Evolutionary conservation across 2,329 filamentous ascomycete species (phyloP), one percentile per base, ranked within the genome.

Genomic region (Cordyceps farinosa): DNA sequence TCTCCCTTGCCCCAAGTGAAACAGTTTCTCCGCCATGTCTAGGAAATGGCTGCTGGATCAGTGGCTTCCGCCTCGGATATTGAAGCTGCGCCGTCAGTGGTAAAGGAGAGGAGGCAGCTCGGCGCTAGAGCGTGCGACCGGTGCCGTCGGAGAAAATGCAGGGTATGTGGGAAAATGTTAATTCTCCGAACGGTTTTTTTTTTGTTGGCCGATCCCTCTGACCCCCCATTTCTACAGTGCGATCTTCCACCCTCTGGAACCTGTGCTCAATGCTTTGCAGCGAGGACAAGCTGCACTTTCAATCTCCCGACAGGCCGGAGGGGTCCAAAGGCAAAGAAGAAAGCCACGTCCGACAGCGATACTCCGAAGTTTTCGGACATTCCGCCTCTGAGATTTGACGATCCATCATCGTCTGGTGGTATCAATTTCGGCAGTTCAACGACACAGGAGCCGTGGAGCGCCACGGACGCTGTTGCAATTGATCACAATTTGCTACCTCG

Each of bases 81-180:
- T n/a, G 52, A 51, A n/a, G 44, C 64, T 36, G 65, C 66, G 32
- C 66, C 60, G 42, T 42, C 65, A 36, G 64, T 64, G 32, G 58
- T 61, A 0, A 64, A 64, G 51, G 57, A 64, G 29, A 66, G 67
- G 27, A 66, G 69, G 32, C 63, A 67, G 54, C 64, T 69, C 36
- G 66, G 67, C 38, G 70, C 66, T 53, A 67, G 73, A 68, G 74
- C 73, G 1, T 75, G 73, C 67, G 74, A 76, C 65, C 72, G 74
- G 5, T 76, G 74, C 51, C 73, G 74, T 29, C 73, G 70, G 65
- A 70, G 74, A 66, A 76, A 76, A 69, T 74, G 73, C 36, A 75
- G 72, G 70, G 74, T 74, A 51, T 62, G 66, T 54, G 22, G 22
- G 22, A 22, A 22, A 22, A 22, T 22, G 22, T 22, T n/a, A 38